Conservation (phyloP, 169 alveolate species). For the Eimeria sp. region DNA sequence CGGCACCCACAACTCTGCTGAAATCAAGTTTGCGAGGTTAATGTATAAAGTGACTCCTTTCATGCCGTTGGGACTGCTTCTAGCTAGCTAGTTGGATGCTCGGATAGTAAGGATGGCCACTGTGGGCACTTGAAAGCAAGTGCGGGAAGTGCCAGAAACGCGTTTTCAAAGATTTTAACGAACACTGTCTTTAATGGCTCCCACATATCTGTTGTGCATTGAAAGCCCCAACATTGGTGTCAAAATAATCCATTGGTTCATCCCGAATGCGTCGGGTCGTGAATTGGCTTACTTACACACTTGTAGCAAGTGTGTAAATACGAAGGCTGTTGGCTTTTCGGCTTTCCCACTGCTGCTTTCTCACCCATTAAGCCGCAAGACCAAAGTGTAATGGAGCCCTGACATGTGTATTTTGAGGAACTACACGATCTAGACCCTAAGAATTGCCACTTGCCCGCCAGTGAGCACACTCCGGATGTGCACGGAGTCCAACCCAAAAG, state of each 20-base stretch:
- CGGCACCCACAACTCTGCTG: too few relatives aligned
- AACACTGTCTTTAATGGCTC: not conserved
- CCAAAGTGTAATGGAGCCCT: not conserved
- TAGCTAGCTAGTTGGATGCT: too few relatives aligned
- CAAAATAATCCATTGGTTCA: not conserved
- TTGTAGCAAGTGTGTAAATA: not conserved
- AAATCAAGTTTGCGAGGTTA: too few relatives aligned
- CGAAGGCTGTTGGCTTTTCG: not conserved
- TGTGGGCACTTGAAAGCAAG: not conserved
- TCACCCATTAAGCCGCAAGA: not conserved
- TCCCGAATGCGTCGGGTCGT: not conserved
- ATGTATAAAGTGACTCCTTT: too few relatives aligned
- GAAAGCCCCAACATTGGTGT: not conserved
- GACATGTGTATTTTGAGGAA: not conserved
- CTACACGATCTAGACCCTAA: not conserved
- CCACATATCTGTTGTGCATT: not conserved
- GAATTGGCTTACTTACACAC: not conserved
- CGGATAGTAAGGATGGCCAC: too few relatives aligned
- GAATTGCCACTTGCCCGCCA: not conserved
- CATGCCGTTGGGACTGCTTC: too few relatives aligned
- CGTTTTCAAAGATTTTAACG: not conserved
- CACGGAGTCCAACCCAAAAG: not conserved
- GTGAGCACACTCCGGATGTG: not conserved
- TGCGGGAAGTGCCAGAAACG: not conserved
- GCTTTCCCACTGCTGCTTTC: not conserved